Conservation (phyloP, 2,329 filamentous ascomycete species). For the Paraphoma sp. region DNA sequence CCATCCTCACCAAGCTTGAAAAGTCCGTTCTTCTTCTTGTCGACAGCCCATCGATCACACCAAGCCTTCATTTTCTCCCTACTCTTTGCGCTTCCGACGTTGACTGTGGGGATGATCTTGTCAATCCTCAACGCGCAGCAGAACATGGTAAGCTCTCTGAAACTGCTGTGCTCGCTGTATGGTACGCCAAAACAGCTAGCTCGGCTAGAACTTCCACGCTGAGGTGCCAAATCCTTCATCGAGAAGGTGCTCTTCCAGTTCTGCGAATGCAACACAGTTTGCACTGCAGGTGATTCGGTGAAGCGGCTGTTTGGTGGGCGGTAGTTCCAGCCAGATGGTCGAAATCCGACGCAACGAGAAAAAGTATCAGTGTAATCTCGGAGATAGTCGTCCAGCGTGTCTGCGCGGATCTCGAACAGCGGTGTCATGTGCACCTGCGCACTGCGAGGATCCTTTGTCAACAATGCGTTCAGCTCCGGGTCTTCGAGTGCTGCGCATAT, state of each 20-base stretch:
- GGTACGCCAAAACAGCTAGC: conserved; percentile 92
- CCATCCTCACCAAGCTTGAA: conserved; percentile 49
- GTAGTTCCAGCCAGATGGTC: conserved; percentile 95
- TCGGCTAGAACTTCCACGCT: conserved; percentile 82
- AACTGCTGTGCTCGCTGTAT: conserved; percentile 95
- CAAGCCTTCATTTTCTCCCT: conserved; percentile 71
- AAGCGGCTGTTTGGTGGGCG: conserved; percentile 71
- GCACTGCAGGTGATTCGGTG: conserved; percentile 67
- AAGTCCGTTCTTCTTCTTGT: conserved; percentile 68
- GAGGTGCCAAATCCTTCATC: conserved; percentile 75
- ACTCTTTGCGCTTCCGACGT: conserved; percentile 71
- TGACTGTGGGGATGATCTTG: conserved; percentile 91
- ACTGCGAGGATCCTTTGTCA: conserved; percentile 80
- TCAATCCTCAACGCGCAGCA: conserved; percentile 86
- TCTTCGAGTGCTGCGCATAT: conserved; percentile 88
- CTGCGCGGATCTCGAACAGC: conserved; percentile 89
- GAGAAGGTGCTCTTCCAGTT: conserved; percentile 80
- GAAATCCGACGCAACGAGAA: conserved; percentile 84
- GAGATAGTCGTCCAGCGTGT: conserved; percentile 90
- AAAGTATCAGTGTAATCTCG: conserved; percentile 81
- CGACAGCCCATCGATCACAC: conserved; percentile 69
- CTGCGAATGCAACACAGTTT: conserved; percentile 68
- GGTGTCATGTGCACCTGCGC: conserved; percentile 99
- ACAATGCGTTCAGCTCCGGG: conserved; percentile 74
- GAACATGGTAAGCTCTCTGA: conserved; percentile 93